These are phyloP conservation scores for Podaxis rugospora DNA, from an alignment of 768 basidiomycete species.

Conservation along the genomic window DNA sequence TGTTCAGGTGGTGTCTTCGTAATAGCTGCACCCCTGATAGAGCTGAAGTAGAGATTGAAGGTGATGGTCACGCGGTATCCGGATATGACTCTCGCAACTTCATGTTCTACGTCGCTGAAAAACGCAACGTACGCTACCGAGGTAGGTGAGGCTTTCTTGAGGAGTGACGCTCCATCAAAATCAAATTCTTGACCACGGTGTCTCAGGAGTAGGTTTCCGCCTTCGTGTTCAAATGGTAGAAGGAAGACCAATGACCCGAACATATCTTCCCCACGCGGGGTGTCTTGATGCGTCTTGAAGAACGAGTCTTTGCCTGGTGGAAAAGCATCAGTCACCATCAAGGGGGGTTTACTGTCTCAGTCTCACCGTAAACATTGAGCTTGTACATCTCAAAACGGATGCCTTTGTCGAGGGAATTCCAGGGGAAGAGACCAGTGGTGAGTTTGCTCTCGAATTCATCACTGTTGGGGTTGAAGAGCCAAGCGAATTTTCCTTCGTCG, in stretches of 20 bases:
- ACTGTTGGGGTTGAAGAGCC: constrained; percentile 22
- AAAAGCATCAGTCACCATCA: not conserved
- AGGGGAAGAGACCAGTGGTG: constrained; percentile 18
- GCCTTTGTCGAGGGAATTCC: constrained; percentile 9
- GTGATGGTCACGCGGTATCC: constrained; percentile 38
- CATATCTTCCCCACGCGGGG: constrained; percentile 35
- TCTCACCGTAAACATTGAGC: constrained; percentile 40
- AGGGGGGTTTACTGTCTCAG: not conserved
- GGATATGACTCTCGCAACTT: constrained; percentile 27
- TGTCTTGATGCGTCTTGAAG: constrained; percentile 46
- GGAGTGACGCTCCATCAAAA: not conserved
- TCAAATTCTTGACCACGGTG: constrained; percentile 12
- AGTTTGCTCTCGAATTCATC: constrained; percentile 20
- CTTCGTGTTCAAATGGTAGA: constrained; percentile 38
- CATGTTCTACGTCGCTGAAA: constrained; percentile 36
- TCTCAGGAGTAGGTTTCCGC: constrained; percentile 34
- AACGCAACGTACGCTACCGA: constrained; percentile 31
- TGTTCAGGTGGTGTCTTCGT: not conserved
- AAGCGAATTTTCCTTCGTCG: constrained; percentile 29
- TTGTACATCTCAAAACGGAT: constrained; percentile 37
- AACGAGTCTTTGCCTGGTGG: constrained; percentile 25
- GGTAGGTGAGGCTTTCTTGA: constrained; percentile 11
- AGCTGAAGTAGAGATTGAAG: constrained; percentile 33
- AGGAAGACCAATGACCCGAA: constrained; percentile 47
- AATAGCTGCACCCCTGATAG: not conserved